Evolutionary conservation across 306 rosid genomes (phyloP), one percentile per base, ranked within the genome.

Genomic region (Pyrus communis): DNA sequence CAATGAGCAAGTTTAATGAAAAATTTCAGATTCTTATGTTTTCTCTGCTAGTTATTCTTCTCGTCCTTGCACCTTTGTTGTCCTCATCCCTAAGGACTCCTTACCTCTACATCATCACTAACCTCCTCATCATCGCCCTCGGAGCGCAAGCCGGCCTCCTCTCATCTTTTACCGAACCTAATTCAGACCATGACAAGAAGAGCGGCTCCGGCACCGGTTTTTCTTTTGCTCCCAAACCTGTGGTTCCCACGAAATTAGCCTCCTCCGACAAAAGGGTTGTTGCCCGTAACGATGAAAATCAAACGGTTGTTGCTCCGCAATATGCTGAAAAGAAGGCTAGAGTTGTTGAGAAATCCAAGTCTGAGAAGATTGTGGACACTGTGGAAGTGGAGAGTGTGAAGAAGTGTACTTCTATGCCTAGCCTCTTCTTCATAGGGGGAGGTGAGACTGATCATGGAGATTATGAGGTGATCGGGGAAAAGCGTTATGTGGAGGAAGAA

Each of bases 81-180:
- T 93, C 92, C 74, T 86, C 97, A 23, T 89, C 90, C 67, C 5
- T 83, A 2, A 89, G 84, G 52, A 81, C 92, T 19, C 79, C 87
- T 25, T 89, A 83, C 68, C 78, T 91, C 54, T 93, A 93, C 82
- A 74, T 91, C 76, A 77, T 89, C 86, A 81, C 86, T 38, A 91
- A 91, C 70, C 75, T 88, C 72, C 89, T 93, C 58, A 86, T 93
- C 59, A 79, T 93, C 28, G 80, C 87, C 68, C 87, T 93, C 2
- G 92, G 91, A n/a, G 96, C 86, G 23, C 89, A 93, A 78, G 96
- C 97, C 1, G 98, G 98, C 12, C 77, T 91, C 80, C 84, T 93
- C 61, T 82, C 91, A 17, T 68, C 80, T 75, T 80, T 85, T 58
- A 75, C 91, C 60, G 78, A 77, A 11, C 86, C 91, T 67, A 5